Evolutionary conservation across 106 monocot genomes (phyloP).

Genomic region (Apostasia shenzhenica): DNA sequence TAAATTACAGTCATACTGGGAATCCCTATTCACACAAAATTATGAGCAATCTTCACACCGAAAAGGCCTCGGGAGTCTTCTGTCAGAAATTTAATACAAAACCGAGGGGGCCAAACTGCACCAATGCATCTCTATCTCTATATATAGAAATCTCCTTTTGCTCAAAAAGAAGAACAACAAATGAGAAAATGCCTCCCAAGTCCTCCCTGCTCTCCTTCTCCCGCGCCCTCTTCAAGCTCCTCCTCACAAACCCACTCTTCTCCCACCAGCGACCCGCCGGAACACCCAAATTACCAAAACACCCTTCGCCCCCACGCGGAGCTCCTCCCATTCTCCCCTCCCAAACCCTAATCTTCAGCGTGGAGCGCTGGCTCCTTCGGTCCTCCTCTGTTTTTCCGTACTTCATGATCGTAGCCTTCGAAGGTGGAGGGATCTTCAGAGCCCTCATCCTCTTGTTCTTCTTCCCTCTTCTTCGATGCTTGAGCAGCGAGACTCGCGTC

Average conservation of each 20-base stretch:
- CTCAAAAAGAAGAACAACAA: not conserved
- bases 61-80: no score
- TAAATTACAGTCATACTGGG: no score
- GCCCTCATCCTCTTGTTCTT: constrained; percentile 54
- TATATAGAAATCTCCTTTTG: no score
- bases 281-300: not conserved
- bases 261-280: not conserved
- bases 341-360: constrained; percentile 10
- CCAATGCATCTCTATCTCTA: no score
- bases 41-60: no score
- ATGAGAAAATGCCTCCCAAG: not conserved
- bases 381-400: constrained; percentile 58
- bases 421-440: constrained; percentile 48
- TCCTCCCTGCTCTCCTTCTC: constrained; percentile 1
- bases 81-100: no score
- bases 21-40: no score
- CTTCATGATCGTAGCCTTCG: constrained; percentile 87
- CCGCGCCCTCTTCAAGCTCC: not conserved
- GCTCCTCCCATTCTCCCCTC: not conserved
- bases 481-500: constrained; percentile 15
- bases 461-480: constrained; percentile 40
- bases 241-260: not conserved
- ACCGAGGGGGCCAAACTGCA: no score
- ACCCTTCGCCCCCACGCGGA: not conserved
- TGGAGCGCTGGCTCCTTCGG: constrained; percentile 50